Evolutionary conservation across 257 asterid genomes (phyloP).

Genomic region (Ligustrum vulgare): DNA sequence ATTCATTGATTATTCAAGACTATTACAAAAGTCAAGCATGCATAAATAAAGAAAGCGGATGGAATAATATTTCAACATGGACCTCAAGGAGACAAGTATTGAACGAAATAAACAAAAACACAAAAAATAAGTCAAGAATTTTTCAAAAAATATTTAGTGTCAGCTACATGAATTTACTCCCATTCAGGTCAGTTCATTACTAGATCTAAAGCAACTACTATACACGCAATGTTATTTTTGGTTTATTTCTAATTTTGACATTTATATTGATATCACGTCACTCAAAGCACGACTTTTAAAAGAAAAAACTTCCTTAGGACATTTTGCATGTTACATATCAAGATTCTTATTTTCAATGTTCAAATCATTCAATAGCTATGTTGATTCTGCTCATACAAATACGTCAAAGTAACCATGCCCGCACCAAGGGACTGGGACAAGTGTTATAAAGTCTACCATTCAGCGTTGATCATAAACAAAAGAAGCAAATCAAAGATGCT

Average conservation of each 20-base stretch:
- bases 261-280: background rate
- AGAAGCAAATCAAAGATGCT: slow-evolving; percentile 2
- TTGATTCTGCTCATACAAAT: background rate
- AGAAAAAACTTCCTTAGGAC: background rate
- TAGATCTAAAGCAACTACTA: background rate
- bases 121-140: background rate
- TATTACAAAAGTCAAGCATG: background rate
- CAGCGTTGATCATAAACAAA: background rate
- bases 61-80: background rate
- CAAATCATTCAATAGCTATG: background rate
- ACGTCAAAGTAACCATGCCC: background rate
- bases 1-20: slow-evolving; percentile 4
- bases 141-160: background rate
- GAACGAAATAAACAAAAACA: background rate
- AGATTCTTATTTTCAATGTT: background rate
- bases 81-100: background rate
- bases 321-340: background rate
- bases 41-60: background rate
- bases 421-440: background rate
- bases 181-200: background rate
- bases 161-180: background rate
- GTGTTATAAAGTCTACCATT: background rate
- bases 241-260: background rate
- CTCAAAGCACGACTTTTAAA: background rate
- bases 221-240: background rate